Evolutionary conservation across 352 stramenopile genomes (phyloP), one percentile per base, ranked within the genome.

Genomic region (Phytophthora palmivora): DNA sequence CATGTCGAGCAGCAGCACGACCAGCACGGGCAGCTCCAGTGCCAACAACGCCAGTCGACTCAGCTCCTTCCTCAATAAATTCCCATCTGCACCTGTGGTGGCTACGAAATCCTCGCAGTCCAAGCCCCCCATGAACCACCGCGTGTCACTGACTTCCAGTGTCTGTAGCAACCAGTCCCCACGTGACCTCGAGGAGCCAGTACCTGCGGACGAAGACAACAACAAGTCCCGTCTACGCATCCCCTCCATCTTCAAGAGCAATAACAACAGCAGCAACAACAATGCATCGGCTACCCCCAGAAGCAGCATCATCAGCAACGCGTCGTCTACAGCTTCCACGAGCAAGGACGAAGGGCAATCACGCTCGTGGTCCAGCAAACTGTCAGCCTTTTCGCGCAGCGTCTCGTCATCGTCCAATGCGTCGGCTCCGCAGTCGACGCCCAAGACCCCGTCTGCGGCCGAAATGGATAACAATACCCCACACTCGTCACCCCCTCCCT

Each of bases 41-140:
- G 65, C 68, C 33, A 74, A 74, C 47, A 78, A 67, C 52, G 70
- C 69, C 50, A 88, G 62, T 58, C 69, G 76, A 19, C 70, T 92
- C 18, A 86, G 63, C 16, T 78, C 79, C 12, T 92, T 92, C 51
- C 67, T 92, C 8, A 88, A 71, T 59, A 87, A 90, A 51, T 83
- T 92, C 54, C 79, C 81, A 21, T 70, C 56, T 4, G 63, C 70
- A 0, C 53, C 70, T 4, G 60, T 71, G 9, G 61, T 74, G 48
- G 45, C 64, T 0, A 69, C 65, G 10, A 79, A 66, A 34, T 32
- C 61, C 1, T 45, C 63, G 10, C 53, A 67, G 21, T n/a, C 54
- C 9, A 77, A 73, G 19, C 43, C 67, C 14, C 53, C 66, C 2
- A 22, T 55, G n/a, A 60, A 49, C 43, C 52, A 64, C 38, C 67